Evolutionary conservation across 2,329 filamentous ascomycete species (phyloP).

Genomic region (Fusarium sp.): DNA sequence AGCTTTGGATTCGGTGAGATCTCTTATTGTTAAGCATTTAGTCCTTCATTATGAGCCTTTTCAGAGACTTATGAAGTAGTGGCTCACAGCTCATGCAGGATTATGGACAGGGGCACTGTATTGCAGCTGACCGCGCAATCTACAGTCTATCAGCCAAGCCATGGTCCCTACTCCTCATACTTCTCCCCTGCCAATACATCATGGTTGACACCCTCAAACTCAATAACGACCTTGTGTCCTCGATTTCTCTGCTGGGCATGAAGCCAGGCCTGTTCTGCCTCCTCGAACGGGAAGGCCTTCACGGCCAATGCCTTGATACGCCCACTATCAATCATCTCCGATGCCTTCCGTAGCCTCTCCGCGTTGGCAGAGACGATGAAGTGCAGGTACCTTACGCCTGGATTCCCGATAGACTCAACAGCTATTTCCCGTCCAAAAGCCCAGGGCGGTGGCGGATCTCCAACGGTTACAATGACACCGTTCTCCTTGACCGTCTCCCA

Average conservation of each 20-base stretch:
- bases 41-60: not conserved
- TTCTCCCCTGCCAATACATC: not conserved
- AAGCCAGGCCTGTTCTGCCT: constrained; percentile 10
- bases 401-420: constrained; percentile 24
- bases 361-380: constrained; percentile 37
- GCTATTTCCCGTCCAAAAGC: constrained; percentile 41
- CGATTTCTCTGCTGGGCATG: constrained; percentile 9
- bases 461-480: constrained; percentile 50
- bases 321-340: not conserved
- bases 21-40: not conserved
- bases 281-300: not conserved
- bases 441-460: constrained; percentile 49
- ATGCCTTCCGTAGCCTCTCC: not conserved
- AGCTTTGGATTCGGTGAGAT: not conserved
- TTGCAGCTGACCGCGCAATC: not conserved
- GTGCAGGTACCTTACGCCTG: constrained; percentile 41
- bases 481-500: constrained; percentile 47
- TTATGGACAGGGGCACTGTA: not conserved
- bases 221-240: constrained; percentile 4
- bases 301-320: constrained; percentile 8
- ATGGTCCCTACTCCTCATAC: not conserved
- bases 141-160: not conserved
- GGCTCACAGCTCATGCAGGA: too few species aligned
- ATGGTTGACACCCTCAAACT: not conserved
- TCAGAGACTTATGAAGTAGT: not conserved